Percentiles rank a stretch among this genome's conserved stretches.
These are phyloP conservation scores for Stentor roeselii DNA, from an alignment of 73 alveolate genomes.

Conservation along the genomic window DNA sequence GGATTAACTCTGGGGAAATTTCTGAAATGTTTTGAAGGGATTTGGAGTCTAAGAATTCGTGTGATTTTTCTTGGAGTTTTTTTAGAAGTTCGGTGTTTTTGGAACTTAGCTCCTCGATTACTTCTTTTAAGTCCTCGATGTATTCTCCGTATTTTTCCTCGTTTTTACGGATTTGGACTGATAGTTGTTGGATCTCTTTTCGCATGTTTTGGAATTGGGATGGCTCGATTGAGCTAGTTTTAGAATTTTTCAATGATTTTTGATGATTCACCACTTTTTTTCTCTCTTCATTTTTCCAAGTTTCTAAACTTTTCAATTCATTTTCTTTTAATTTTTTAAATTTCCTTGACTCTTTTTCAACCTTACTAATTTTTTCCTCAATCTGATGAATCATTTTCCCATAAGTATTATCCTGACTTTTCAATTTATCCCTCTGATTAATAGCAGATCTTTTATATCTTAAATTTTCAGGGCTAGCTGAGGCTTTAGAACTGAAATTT, in stretches of 20 bases:
- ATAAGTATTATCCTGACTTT: neutral
- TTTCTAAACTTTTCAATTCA: constrained; percentile 63
- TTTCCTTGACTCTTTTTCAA: constrained; percentile 56
- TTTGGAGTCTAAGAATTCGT: too few species aligned
- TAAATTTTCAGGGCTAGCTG: neutral
- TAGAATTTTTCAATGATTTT: constrained; percentile 56
- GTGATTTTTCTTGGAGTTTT: constrained; percentile 45
- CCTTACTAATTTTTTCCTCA: constrained; percentile 6
- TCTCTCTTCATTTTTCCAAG: constrained; percentile 63
- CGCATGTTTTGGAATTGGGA: constrained; percentile 84
- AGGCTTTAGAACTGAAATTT: neutral
- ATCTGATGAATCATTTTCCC: neutral
- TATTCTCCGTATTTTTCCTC: constrained; percentile 83
- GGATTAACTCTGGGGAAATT: neutral
- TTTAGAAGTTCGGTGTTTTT: constrained; percentile 74
- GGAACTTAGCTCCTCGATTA: constrained; percentile 68
- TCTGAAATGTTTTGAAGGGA: neutral
- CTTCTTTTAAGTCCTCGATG: constrained; percentile 79
- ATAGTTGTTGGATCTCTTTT: constrained; percentile 66
- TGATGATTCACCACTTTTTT: constrained; percentile 60
- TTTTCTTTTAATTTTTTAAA: constrained; percentile 39
- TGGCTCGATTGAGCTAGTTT: constrained; percentile 48
- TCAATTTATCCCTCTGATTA: neutral
- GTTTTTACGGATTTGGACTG: constrained; percentile 71
- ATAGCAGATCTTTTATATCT: too few species aligned